phyloP scores from a whole-genome alignment of 2,329 filamentous ascomycete genomes.

The Penicillium paneum region DNA sequence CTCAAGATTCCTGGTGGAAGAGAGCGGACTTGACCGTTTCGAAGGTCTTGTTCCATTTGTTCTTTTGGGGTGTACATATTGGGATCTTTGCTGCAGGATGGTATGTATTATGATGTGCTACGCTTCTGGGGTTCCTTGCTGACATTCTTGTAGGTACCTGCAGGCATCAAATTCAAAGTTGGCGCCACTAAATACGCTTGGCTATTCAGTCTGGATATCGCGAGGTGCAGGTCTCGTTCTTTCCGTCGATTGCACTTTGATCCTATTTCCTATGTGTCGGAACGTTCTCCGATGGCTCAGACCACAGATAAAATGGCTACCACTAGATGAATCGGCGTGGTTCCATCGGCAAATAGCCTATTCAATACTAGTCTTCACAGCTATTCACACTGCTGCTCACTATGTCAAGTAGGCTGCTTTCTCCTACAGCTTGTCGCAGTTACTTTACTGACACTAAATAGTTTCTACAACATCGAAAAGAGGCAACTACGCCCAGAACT shows the following conservation, averaged over 20 bases:
- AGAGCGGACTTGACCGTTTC: constrained; percentile 61
- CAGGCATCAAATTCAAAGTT: constrained; percentile 68
- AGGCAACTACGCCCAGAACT: constrained; percentile 74
- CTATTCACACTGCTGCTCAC: constrained; percentile 72
- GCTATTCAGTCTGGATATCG: constrained; percentile 92
- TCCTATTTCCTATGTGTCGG: constrained; percentile 90
- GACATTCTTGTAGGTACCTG: constrained; percentile 62
- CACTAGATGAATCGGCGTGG: constrained; percentile 95
- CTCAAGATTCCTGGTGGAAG: constrained; percentile 16
- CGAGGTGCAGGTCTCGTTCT: constrained; percentile 86
- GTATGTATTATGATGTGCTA: constrained; percentile 50
- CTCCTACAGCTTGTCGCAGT: background rate
- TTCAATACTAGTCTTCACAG: constrained; percentile 75
- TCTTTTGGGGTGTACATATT: constrained; percentile 78
- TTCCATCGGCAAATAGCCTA: constrained; percentile 96
- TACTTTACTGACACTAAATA: constrained; percentile 39
- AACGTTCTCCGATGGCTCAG: constrained; percentile 80
- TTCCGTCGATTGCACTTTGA: constrained; percentile 78
- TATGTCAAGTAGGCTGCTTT: constrained; percentile 81
- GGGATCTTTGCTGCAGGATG: constrained; percentile 81
- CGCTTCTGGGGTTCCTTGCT: constrained; percentile 9
- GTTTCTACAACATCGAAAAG: constrained; percentile 92
- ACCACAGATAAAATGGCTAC: constrained; percentile 82
- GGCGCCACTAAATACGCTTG: constrained; percentile 73
- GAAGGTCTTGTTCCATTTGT: constrained; percentile 74